Evolutionary conservation across 108 stramenopile species (phyloP).

Genomic region (Pinguiococcus pyrenoidosus): DNA sequence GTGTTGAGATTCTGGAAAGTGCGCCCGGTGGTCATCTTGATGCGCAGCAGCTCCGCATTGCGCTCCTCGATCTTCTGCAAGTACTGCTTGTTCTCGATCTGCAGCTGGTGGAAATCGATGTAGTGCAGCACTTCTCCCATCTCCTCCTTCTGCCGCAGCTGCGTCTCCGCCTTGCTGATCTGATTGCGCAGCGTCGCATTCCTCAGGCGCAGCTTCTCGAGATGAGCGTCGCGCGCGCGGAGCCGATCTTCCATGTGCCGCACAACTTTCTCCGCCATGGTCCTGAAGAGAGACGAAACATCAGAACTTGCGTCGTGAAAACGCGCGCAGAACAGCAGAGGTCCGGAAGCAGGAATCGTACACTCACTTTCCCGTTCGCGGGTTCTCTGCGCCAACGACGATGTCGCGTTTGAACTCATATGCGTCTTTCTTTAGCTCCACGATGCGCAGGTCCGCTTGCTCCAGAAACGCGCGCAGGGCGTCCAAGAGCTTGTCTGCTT

Average conservation of each 20-base stretch:
- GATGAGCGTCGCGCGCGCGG: conserved; percentile 31
- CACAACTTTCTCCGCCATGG: conserved; percentile 34
- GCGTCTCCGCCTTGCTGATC: conserved; percentile 32
- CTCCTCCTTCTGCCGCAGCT: conserved; percentile 48
- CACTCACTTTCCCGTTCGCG: conserved; percentile 47
- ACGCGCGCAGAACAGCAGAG: too few relatives aligned
- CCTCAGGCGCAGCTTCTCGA: conserved; percentile 51
- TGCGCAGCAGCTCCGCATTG: conserved; percentile 43
- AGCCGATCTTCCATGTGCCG: conserved; percentile 50
- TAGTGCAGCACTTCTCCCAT: conserved; percentile 52
- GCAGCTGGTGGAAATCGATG: conserved; percentile 56
- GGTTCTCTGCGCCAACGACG: conserved; percentile 50
- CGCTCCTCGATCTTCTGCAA: conserved; percentile 45
- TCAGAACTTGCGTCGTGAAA: too few relatives aligned
- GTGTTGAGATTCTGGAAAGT: conserved; percentile 40
- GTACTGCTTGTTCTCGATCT: conserved; percentile 60
- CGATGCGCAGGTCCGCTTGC: conserved; percentile 44
- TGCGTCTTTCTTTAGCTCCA: conserved; percentile 48
- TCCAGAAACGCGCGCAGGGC: conserved; percentile 46
- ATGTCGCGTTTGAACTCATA: conserved; percentile 55
- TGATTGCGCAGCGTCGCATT: conserved; percentile 40
- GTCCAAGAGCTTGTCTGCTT: conserved; percentile 41
- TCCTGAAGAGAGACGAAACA: not conserved
- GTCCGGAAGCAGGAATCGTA: too few relatives aligned
- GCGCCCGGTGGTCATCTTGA: conserved; percentile 39